Percentiles rank a stretch among this genome's conserved stretches.
Evolutionary conservation across 148 eudicot species (phyloP).

Genomic region (Suaeda aralocaspica): DNA sequence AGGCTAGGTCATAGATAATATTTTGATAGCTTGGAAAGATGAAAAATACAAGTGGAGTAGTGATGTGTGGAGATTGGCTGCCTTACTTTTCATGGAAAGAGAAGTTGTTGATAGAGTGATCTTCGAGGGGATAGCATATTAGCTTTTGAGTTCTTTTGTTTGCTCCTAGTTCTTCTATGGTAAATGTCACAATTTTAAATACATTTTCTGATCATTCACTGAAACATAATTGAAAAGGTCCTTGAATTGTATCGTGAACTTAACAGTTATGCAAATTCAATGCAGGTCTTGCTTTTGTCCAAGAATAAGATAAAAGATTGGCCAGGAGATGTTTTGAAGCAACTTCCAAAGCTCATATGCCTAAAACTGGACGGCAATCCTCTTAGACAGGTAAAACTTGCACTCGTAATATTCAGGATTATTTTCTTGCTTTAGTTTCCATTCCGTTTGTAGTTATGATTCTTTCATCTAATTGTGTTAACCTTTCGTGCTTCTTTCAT

Average conservation of each 20-base stretch:
- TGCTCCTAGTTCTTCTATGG: not conserved
- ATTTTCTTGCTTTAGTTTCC: not conserved
- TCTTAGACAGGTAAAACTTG: conserved; percentile 54
- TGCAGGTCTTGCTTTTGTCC: conserved; percentile 84
- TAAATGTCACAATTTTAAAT: not conserved
- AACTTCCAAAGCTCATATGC: conserved; percentile 72
- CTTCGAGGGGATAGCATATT: not conserved
- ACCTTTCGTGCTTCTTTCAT: conserved; percentile 6
- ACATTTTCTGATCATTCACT: not conserved
- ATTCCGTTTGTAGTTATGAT: not conserved
- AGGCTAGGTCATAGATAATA: no score
- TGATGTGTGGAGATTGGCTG: no score
- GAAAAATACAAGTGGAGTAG: no score
- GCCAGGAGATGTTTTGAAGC: conserved; percentile 67
- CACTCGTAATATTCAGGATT: not conserved
- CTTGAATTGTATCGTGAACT: not conserved
- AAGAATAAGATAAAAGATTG: conserved; percentile 91
- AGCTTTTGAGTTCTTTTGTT: not conserved
- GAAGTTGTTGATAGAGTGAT: no score
- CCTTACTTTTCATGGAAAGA: no score
- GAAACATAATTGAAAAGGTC: not conserved
- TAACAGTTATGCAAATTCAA: not conserved
- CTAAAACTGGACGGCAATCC: conserved; percentile 82
- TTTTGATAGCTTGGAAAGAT: no score
- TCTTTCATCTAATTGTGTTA: conserved; percentile 1